Evolutionary conservation across 192 early-diverging fungal species (phyloP).

Genomic region (Lobosporangium transversale): DNA sequence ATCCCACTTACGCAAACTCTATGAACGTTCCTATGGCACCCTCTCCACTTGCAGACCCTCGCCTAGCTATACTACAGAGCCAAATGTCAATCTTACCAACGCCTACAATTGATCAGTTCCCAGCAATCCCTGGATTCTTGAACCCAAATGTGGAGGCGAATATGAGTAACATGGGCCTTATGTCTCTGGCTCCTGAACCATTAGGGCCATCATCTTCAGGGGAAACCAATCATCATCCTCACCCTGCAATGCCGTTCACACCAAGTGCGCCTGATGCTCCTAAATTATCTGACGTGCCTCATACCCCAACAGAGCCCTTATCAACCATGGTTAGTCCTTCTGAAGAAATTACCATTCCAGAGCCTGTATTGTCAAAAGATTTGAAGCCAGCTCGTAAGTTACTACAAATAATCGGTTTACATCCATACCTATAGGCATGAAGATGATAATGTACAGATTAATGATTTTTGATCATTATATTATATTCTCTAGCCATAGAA

Average conservation of each 20-base stretch:
- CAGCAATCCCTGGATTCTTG: not conserved
- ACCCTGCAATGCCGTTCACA: not conserved
- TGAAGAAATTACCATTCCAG: not conserved
- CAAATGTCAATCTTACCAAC: not conserved
- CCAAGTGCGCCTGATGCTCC: too few relatives aligned
- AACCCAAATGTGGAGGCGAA: not conserved
- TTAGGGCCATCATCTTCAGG: not conserved
- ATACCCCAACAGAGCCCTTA: not conserved
- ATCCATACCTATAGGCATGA: too few relatives aligned
- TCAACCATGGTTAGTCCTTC: not conserved
- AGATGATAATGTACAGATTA: not conserved
- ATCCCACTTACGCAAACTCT: slow-evolving; percentile 25
- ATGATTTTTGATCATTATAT: too few relatives aligned
- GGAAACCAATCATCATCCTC: not conserved
- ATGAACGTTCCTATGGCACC: not conserved
- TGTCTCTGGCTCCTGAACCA: slow-evolving; percentile 17
- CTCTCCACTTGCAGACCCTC: not conserved
- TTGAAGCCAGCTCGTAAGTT: too few relatives aligned
- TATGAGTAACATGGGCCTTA: not conserved
- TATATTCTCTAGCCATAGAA: slow-evolving; percentile 1
- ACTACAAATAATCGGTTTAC: too few relatives aligned
- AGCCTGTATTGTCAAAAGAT: not conserved
- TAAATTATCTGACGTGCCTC: too few relatives aligned
- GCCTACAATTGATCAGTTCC: not conserved
- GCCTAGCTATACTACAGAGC: not conserved